These are phyloP conservation scores for Rhizopogon vinicolor DNA, from an alignment of 768 basidiomycete genomes.

Conservation along the genomic window DNA sequence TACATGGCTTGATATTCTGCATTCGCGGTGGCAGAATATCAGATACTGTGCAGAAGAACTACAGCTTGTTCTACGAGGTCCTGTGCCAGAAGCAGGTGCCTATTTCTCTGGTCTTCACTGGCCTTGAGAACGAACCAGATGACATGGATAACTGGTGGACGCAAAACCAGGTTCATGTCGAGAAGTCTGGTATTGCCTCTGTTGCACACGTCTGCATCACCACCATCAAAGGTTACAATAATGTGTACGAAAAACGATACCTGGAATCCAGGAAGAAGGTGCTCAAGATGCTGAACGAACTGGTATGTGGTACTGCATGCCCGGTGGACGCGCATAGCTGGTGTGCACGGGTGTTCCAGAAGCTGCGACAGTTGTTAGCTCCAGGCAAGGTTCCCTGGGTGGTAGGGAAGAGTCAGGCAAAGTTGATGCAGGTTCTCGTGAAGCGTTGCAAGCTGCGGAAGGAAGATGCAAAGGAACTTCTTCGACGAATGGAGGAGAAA, in stretches of 20 bases:
- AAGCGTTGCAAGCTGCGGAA: constrained; percentile 24
- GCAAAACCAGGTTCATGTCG: constrained; percentile 19
- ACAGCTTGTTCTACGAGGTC: constrained; percentile 27
- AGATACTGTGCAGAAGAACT: constrained; percentile 22
- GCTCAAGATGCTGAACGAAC: constrained; percentile 13
- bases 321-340: background rate
- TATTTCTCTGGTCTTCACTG: constrained; percentile 27
- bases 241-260: constrained; percentile 7
- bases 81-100: constrained; percentile 29
- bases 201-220: constrained; percentile 28
- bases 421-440: constrained; percentile 5
- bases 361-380: background rate
- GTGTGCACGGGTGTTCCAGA: background rate
- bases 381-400: background rate
- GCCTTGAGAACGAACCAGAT: constrained; percentile 28
- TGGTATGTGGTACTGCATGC: background rate
- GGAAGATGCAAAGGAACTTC: constrained; percentile 16
- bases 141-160: constrained; percentile 33
- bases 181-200: constrained; percentile 14
- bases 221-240: constrained; percentile 11
- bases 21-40: constrained; percentile 24
- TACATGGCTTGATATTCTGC: constrained; percentile 36
- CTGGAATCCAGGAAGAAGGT: constrained; percentile 16
- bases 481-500: constrained; percentile 9
- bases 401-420: background rate